phyloP scores from a whole-genome alignment of 2,329 filamentous ascomycete genomes.

The Davidsoniella neocaledoniae region DNA sequence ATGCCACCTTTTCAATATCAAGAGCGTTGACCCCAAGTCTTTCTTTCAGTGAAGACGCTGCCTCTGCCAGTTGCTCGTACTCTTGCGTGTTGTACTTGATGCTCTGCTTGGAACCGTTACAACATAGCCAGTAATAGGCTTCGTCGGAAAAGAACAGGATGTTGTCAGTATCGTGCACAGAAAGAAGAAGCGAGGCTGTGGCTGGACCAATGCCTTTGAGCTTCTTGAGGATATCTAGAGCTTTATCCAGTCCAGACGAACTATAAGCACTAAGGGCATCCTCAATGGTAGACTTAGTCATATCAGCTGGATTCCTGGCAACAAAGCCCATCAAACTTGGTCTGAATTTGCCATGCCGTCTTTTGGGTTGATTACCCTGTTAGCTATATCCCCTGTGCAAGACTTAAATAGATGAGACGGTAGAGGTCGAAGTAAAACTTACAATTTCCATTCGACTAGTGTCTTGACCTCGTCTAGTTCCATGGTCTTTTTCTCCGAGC shows the following conservation, averaged over 20 bases:
- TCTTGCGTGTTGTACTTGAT: constrained; percentile 58
- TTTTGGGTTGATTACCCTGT: constrained; percentile 15
- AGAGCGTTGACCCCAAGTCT: constrained; percentile 39
- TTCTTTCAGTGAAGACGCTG: constrained; percentile 25
- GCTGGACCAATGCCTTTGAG: constrained; percentile 67
- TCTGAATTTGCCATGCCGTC: constrained; percentile 45
- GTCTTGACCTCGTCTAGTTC: constrained; percentile 38
- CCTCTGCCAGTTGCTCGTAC: constrained; percentile 38
- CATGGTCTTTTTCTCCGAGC: constrained; percentile 24
- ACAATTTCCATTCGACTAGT: constrained; percentile 59
- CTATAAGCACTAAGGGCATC: constrained; percentile 33
- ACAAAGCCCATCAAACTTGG: constrained; percentile 44
- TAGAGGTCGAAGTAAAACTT: constrained; percentile 18
- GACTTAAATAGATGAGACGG: background rate
- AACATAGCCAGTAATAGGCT: constrained; percentile 54
- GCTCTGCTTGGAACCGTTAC: constrained; percentile 28
- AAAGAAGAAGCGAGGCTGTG: constrained; percentile 58
- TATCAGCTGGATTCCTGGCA: constrained; percentile 36
- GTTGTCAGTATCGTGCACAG: constrained; percentile 39
- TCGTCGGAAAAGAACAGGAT: constrained; percentile 71
- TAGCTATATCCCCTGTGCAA: background rate
- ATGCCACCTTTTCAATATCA: constrained; percentile 55
- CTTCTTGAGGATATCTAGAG: constrained; percentile 36
- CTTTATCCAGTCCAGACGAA: constrained; percentile 23
- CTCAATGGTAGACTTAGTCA: constrained; percentile 30